Evolutionary conservation across 768 basidiomycete genomes (phyloP).

Genomic region (Gymnopilus dilepis): DNA sequence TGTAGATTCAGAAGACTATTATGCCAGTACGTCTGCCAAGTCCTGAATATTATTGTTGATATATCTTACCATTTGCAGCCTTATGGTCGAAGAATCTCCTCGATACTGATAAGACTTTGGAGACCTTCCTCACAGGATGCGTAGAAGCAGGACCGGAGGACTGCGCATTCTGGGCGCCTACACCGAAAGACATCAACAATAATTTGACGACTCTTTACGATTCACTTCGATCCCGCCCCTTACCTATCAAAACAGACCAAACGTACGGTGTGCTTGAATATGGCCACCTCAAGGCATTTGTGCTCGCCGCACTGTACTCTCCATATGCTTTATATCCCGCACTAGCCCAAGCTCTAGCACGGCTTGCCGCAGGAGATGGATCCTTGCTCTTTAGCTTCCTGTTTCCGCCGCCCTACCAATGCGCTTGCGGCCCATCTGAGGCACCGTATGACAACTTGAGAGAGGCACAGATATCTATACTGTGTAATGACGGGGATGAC

Average conservation of each 20-base stretch:
- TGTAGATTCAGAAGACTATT: constrained; percentile 45
- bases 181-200: constrained; percentile 35
- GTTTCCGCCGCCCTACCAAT: constrained; percentile 31
- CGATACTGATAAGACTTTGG: constrained; percentile 41
- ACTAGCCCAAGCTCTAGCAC: constrained; percentile 42
- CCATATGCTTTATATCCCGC: constrained; percentile 39
- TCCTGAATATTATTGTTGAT: background rate
- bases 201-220: constrained; percentile 42
- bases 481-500: constrained; percentile 44
- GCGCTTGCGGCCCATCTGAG: constrained; percentile 32
- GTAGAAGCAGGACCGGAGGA: constrained; percentile 38
- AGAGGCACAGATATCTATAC: constrained; percentile 37
- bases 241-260: constrained; percentile 35
- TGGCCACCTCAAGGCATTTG: constrained; percentile 27
- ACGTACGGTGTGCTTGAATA: constrained; percentile 46
- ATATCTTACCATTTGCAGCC: constrained; percentile 24
- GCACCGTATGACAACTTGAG: constrained; percentile 11
- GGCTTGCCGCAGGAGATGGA: constrained; percentile 38
- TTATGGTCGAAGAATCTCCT: constrained; percentile 41
- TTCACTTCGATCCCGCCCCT: constrained; percentile 34
- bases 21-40: constrained; percentile 34
- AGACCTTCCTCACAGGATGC: constrained; percentile 42
- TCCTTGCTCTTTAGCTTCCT: constrained; percentile 28
- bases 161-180: constrained; percentile 46
- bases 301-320: constrained; percentile 41